phyloP scores from a whole-genome alignment of 148 eudicot genomes.

The Rheum nobile region DNA sequence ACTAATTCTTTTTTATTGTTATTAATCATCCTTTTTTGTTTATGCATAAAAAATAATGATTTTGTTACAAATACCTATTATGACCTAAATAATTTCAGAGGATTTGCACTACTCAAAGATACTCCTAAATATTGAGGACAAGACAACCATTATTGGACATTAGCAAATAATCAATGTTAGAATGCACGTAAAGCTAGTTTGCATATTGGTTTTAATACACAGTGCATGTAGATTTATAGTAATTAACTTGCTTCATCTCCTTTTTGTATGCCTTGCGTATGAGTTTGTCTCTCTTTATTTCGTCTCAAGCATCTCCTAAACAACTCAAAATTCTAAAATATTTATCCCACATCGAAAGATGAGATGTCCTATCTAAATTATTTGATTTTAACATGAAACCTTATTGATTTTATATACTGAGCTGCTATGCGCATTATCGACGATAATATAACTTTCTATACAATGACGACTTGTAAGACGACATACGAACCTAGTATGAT shows the following conservation, averaged over 20 bases:
- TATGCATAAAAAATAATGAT: background rate
- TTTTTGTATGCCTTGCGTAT: background rate
- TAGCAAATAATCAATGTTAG: background rate
- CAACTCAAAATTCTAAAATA: background rate
- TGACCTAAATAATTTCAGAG: background rate
- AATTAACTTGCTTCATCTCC: background rate
- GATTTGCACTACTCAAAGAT: background rate
- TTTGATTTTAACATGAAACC: no score
- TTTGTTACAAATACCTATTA: background rate
- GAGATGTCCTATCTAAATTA: no score
- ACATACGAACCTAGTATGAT: slow-evolving; percentile 66
- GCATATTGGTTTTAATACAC: background rate
- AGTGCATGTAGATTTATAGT: background rate
- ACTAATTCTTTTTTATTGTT: no score
- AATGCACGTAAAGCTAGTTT: background rate
- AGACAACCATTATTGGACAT: background rate
- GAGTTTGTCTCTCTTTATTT: no score
- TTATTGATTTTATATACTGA: no score
- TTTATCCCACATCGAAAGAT: no score
- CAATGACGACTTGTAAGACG: no score
- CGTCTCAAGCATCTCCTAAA: background rate
- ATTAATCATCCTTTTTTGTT: background rate
- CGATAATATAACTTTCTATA: no score
- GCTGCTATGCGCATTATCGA: no score
- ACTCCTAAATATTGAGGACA: background rate